phyloP scores from a whole-genome alignment of 768 basidiomycete genomes.

The Xerocomus brunneocitrinus region DNA sequence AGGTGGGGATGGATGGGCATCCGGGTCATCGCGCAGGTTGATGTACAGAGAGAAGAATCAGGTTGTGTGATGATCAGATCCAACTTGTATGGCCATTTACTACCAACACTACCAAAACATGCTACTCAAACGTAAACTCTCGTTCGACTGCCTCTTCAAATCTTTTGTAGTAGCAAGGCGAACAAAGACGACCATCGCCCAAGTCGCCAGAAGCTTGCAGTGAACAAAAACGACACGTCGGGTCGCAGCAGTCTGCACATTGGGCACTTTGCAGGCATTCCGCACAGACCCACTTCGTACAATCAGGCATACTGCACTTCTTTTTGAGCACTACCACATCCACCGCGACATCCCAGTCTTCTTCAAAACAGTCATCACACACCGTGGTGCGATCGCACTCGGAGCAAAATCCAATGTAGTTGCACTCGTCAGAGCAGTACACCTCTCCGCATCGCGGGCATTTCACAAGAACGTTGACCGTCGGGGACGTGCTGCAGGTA shows the following conservation, averaged over 20 bases:
- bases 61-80: neutral
- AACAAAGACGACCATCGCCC: too few relatives aligned
- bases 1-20: neutral
- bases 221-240: neutral
- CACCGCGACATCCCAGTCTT: slow-evolving; percentile 7
- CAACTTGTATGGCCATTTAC: neutral
- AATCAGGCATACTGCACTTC: neutral
- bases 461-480: slow-evolving; percentile 4
- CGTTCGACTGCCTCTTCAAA: neutral
- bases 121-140: neutral
- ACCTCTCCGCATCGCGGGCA: slow-evolving; percentile 19
- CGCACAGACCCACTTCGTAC: neutral
- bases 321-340: neutral
- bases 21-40: neutral
- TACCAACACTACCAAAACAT: neutral
- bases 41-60: neutral
- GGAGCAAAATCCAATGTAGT: slow-evolving; percentile 20
- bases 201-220: too few relatives aligned
- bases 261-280: neutral
- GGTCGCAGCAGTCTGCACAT: neutral
- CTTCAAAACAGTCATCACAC: slow-evolving; percentile 26
- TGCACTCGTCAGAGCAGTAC: slow-evolving; percentile 19
- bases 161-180: too few relatives aligned
- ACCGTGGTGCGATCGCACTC: slow-evolving; percentile 18
- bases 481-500: slow-evolving; percentile 10